Base-by-base conservation (phyloP, 805 yeast species). In the Starmerella ratchasimensis region DNA sequence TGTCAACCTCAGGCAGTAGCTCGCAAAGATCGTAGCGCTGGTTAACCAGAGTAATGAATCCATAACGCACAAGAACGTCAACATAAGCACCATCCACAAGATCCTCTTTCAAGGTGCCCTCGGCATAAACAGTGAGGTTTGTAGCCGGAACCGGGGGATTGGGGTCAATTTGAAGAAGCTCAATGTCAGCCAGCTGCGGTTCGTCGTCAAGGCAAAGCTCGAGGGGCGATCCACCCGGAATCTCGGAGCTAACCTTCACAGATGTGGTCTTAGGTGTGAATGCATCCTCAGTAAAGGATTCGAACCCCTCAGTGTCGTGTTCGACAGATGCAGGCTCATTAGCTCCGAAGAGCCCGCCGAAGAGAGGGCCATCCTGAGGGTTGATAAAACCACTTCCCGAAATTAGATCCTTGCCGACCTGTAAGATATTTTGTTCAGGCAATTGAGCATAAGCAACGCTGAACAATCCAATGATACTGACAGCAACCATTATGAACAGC, bases 11-110 rank as follows among this genome's bases (percentile, higher is more conserved):
- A 37, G 73, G 72, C 42, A 84, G 66, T 55, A 83, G 76, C 47
- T 84, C 94, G 60, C 98, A 90, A 44, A 90, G 65, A 58, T 90
- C 97, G 57, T 77, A 80, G n/a, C 93, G 81, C 56, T 84, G 88
- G 50, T 82, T 78, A 37, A 90, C 62, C 41, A 90, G 68, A 50
- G 80, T 80, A 60, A 90, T 86, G 62, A 80, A 86, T 5, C 97
- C 98, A 53, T 84, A 79, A 47, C 80, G 71, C 16, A 90, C 97
- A 48, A 83, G 93, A 21, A 90, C 88, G 48, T 86, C 95, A 35
- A 90, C 93, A 52, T 86, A 90, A 0, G 97, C 81, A 24, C 98
- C 98, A 15, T 82, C 88, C 21, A 58, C 71, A 26, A 90, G 63
- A 7, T 64, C 64, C 35, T 67, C 55, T 17, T 62, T 43, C 36